Evolutionary conservation across 306 rosid species (phyloP).

Genomic region (Ormosia semicastrata): DNA sequence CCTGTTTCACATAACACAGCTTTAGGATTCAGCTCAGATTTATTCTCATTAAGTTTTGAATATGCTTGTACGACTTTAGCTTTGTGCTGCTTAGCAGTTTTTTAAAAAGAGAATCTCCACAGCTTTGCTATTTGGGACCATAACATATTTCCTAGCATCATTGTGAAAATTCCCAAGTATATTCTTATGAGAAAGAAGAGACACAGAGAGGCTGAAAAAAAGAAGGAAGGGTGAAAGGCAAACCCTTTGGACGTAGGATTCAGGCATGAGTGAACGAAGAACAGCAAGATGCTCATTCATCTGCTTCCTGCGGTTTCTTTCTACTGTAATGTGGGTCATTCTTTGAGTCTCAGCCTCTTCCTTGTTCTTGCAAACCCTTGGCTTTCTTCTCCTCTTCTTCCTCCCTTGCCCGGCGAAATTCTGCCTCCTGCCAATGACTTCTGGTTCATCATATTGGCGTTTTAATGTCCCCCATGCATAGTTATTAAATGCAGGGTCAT

Average conservation of each 20-base stretch:
- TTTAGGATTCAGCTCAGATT: not conserved
- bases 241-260: conserved; percentile 89
- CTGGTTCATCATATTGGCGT: conserved; percentile 22
- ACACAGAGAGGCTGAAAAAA: not conserved
- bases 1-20: not conserved
- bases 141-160: not conserved
- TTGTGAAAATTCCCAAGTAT: not conserved
- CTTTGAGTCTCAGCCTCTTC: conserved; percentile 95
- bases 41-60: not conserved
- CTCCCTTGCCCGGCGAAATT: conserved; percentile 37
- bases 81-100: conserved; percentile 11
- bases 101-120: conserved; percentile 14
- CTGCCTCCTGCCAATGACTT: conserved; percentile 7
- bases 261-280: conserved; percentile 89
- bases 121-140: conserved; percentile 14
- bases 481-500: not conserved
- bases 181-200: not conserved
- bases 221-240: conserved; percentile 16
- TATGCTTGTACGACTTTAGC: not conserved
- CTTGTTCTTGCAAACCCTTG: conserved; percentile 76
- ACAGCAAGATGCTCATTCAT: conserved; percentile 92
- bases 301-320: conserved; percentile 85
- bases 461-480: conserved; percentile 1
- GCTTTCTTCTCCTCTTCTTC: conserved; percentile 76
- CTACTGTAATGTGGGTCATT: conserved; percentile 92